These are phyloP conservation scores for Metschnikowia chrysomelidarum DNA, from an alignment of 805 yeast species.

Conservation along the genomic window DNA sequence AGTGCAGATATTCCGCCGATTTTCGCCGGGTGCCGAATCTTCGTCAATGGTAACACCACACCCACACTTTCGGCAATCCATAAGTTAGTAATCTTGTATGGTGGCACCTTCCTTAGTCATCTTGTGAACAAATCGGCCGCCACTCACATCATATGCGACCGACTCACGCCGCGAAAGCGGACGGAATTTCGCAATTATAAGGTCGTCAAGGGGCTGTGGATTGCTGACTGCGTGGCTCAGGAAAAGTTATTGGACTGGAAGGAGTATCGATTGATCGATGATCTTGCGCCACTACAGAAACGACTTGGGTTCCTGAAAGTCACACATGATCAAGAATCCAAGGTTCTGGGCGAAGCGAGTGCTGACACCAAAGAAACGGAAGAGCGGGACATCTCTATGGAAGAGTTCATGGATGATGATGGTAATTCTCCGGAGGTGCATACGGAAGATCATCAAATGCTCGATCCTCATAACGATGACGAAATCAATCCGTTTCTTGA, in stretches of 20 bases:
- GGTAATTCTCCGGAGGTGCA: no score
- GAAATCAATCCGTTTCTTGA: constrained; percentile 4
- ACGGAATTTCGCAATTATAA: constrained; percentile 62
- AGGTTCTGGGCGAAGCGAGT: no score
- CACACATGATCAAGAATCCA: background rate
- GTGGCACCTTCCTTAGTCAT: constrained; percentile 74
- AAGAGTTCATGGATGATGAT: background rate
- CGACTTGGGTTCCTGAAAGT: constrained; percentile 26
- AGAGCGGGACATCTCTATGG: constrained; percentile 1
- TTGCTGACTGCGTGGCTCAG: constrained; percentile 57
- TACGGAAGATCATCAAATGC: no score
- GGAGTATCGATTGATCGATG: constrained; percentile 52
- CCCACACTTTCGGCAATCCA: constrained; percentile 79
- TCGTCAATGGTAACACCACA: constrained; percentile 85
- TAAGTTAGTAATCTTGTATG: constrained; percentile 67
- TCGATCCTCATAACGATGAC: no score
- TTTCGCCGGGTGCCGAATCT: constrained; percentile 62
- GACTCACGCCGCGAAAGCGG: constrained; percentile 73
- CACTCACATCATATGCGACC: constrained; percentile 82
- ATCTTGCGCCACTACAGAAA: constrained; percentile 54
- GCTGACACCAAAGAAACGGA: no score
- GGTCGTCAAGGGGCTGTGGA: constrained; percentile 84
- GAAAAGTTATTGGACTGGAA: constrained; percentile 63
- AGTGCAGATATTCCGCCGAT: constrained; percentile 29
- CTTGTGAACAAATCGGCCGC: constrained; percentile 68